These are phyloP conservation scores for Prunus persica DNA, from an alignment of 306 rosid genomes.

Conservation along the genomic window Prunus_persica_NCBIv2 NC_034015.1:14527501-14528000, in stretches of 20 bases:
- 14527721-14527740: slow-evolving; percentile 90
- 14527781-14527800: background rate
- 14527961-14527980: slow-evolving; percentile 66
- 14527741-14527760: slow-evolving; percentile 73
- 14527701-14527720: slow-evolving; percentile 91
- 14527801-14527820: background rate
- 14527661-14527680: slow-evolving; percentile 64
- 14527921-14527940: slow-evolving; percentile 74
- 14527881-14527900: slow-evolving; percentile 64
- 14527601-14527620: slow-evolving; percentile 62
- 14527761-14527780: background rate
- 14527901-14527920: slow-evolving; percentile 74
- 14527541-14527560: slow-evolving; percentile 31
- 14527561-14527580: slow-evolving; percentile 80
- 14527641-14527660: slow-evolving; percentile 80
- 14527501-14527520: slow-evolving; percentile 19
- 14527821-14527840: background rate
- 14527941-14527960: slow-evolving; percentile 72
- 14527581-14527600: slow-evolving; percentile 49
- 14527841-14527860: background rate
- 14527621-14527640: slow-evolving; percentile 67
- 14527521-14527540: slow-evolving; percentile 13
- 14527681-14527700: slow-evolving; percentile 75
- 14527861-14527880: slow-evolving; percentile 7
- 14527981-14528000: slow-evolving; percentile 43